These are phyloP conservation scores for Blastocystis sp. DNA, from an alignment of 352 stramenopile genomes.

Conservation along the genomic window DNA sequence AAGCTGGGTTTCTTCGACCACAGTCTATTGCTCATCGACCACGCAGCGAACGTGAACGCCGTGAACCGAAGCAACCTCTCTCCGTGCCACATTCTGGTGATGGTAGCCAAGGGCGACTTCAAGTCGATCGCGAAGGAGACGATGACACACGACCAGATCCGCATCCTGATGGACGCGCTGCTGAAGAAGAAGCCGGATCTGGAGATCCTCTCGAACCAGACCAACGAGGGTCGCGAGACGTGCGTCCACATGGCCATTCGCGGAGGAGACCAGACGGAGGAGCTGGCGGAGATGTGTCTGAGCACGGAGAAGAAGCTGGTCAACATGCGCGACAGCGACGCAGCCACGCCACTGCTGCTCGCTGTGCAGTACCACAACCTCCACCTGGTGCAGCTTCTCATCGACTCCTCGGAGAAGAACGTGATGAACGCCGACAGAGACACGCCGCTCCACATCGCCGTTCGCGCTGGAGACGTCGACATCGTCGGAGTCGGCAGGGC, in stretches of 20 bases:
- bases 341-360: constrained; percentile 10
- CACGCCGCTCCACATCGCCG: constrained; percentile 50
- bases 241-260: constrained; percentile 55
- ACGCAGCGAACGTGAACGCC: constrained; percentile 33
- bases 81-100: constrained; percentile 43
- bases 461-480: neutral
- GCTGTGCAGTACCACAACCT: constrained; percentile 26
- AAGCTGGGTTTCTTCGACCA: constrained; percentile 44
- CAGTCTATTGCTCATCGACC: neutral
- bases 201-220: constrained; percentile 3
- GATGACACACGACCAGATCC: constrained; percentile 38
- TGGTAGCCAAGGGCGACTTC: constrained; percentile 25
- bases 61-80: neutral
- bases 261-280: neutral
- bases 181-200: constrained; percentile 11
- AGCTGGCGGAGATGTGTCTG: constrained; percentile 3
- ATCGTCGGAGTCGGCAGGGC: neutral
- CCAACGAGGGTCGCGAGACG: neutral
- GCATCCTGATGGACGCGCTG: neutral
- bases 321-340: neutral
- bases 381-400: neutral
- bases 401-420: constrained; percentile 6
- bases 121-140: constrained; percentile 9
- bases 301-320: neutral
- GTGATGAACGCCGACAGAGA: constrained; percentile 43